Base-by-base conservation (phyloP, 352 stramenopile species). In the Pythium utonaiense region DNA sequence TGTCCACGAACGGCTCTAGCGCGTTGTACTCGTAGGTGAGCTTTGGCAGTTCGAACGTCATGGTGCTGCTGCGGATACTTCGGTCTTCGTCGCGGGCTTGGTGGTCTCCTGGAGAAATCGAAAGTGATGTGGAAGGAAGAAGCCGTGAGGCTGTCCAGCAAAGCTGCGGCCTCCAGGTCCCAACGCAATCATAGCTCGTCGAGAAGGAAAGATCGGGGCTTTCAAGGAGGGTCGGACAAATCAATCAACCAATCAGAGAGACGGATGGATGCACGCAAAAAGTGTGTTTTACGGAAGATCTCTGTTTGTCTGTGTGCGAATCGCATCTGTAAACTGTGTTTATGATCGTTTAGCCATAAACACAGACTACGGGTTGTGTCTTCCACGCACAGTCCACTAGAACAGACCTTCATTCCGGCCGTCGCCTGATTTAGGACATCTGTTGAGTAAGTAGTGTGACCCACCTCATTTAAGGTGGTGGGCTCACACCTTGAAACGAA, bases 1-100 rank as follows among this genome's bases (percentile, higher is more conserved):
- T 91, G 73, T 92, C 85, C 71, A 97, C 88, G 50, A 91, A 92
- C 25, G 89, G 89, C 69, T 94, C 88, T 48, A 97, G 75, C 48
- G 88, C 83, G 57, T 90, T 89, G 71, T 96, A 96, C 49, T 85
- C 75, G 71, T 96, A 95, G 24, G 75, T 62, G 69, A 95, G 77
- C 70, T 89, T 83, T 34, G 81, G 88, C 56, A 94, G 67, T 64
- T 86, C 71, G 61, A 92, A 92, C 67, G 80, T 74, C 84, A 92
- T 92, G 21, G 56, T 78, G 33, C 17, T 14, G 25, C 7, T 2
- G n/a, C 16, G 21, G 17, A 8, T 6, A 47, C 16, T 31, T 41
- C 25, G 30, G 38, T n/a, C 25, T 71, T 28, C 49, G 60, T 62
- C 73, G 40, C 4, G 40, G n/a, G 1, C 40, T 47, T 25, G 40